These are phyloP conservation scores for Lentinula lateritia DNA, from an alignment of 768 basidiomycete genomes.

Conservation along the genomic window DNA sequence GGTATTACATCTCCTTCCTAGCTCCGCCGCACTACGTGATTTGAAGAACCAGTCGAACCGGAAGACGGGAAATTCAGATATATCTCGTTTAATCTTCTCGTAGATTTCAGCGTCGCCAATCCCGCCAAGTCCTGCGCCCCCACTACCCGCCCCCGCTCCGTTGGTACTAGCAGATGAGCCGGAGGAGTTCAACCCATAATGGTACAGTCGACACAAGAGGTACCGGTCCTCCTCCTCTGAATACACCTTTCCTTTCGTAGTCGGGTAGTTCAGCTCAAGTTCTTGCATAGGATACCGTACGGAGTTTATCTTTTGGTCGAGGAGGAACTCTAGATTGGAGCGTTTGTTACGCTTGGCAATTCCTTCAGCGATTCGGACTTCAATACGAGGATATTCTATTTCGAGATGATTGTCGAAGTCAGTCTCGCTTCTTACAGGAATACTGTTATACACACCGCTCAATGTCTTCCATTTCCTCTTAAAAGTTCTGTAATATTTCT, in stretches of 20 bases:
- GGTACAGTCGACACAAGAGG: constrained; percentile 80
- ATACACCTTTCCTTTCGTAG: constrained; percentile 95
- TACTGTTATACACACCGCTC: constrained; percentile 43
- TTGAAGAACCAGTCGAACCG: constrained; percentile 99
- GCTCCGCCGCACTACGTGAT: constrained; percentile 83
- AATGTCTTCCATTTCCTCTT: constrained; percentile 86
- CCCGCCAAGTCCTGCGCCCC: background rate
- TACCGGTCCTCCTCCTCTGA: constrained; percentile 97
- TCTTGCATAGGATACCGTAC: constrained; percentile 94
- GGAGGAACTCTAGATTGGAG: constrained; percentile 71
- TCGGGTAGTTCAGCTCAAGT: constrained; percentile 90
- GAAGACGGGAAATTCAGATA: constrained; percentile 95
- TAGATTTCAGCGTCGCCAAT: constrained; percentile 67
- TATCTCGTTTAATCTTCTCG: constrained; percentile 93
- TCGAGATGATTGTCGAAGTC: background rate
- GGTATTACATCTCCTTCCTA: constrained; percentile 84
- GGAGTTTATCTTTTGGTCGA: constrained; percentile 77
- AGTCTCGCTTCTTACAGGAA: background rate
- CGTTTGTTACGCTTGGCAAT: constrained; percentile 87
- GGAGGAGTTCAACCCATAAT: constrained; percentile 77
- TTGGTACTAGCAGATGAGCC: background rate
- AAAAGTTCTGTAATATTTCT: constrained; percentile 77
- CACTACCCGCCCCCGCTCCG: background rate
- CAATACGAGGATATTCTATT: constrained; percentile 73
- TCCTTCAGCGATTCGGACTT: constrained; percentile 81